Base-by-base conservation (phyloP, 2,329 filamentous ascomycete species). In the Boeremia exigua region DNA sequence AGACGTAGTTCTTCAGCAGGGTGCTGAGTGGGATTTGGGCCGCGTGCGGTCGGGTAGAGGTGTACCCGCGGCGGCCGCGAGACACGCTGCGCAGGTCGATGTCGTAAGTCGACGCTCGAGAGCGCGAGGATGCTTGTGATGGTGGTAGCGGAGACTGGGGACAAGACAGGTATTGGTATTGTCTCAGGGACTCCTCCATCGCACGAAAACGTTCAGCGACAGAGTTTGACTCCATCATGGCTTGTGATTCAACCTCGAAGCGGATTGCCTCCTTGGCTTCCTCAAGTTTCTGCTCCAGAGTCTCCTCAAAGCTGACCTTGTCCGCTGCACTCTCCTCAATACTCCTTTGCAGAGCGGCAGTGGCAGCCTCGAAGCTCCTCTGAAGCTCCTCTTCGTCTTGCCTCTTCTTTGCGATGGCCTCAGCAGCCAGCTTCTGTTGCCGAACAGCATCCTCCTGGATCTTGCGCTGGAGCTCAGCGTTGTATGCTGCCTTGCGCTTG, bases 1-100 rank as follows among this genome's bases (percentile, higher is more conserved):
- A 73, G 15, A 85, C 54, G 61, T 85, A 86, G 64, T 85, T 85
- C 55, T 77, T 74, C 39, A 86, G 57, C 12, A 86, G 72, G 0
- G 80, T 79, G 14, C 77, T 74, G 0, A 87, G 72, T 2, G 83
- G 82, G 17, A 86, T 77, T 14, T 86, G 77, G 2, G 65, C 61
- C 2, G 60, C 53, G 33, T 46, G 58, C 19, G 55, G 56, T 30
- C 47, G 56, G 14, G 51, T 56, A 11, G 64, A 62, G 7, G 54
- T 57, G 44, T 57, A 57, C 7, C 54, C 54, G 5, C 54, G 48
- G 29, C 47, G 49, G 29, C 48, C 56, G 9, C 61, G 63, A 8
- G 56, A 44, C 12, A 52, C 54, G 42, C 36, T 56, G 29, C 28
- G 56, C 36, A 60, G 12, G 23, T 57, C 54, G n/a, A 57, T 34